Base-by-base conservation (phyloP, 495 filamentous ascomycete species). In the Usnea hakonensis region DNA sequence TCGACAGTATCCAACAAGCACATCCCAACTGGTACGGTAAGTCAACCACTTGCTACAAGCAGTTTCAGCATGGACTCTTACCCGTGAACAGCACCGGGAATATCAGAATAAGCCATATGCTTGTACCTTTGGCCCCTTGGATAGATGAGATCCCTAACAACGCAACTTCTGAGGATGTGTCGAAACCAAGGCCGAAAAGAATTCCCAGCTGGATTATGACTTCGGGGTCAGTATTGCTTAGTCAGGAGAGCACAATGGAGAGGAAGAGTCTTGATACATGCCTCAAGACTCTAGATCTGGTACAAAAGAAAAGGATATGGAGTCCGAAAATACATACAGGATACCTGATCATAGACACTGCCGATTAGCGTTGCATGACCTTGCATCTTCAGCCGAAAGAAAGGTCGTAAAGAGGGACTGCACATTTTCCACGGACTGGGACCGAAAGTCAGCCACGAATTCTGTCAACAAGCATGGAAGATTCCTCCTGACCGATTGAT, bases 391-490 rank as follows among this genome's bases (percentile, higher is more conserved):
- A 0, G 14, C 26, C 30, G 46, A 30, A 30, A 50, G 26, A 50
- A 16, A 11, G 23, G 13, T 50, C 46, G n/a, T 30, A 11, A 7
- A 50, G 46, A 14, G 46, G 43, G 76, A 7, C 91, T 90, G 71
- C 95, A 87, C 93, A 97, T 98, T 74, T 98, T 98, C 94, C 94
- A 98, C 1, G 91, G 90, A 7, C 81, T 83, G 35, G 26, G 17
- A n/a, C 0, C 14, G 16, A 21, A 17, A 55, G 17, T 59, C 35
- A 66, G 48, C 37, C n/a, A 35, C n/a, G 17, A 2, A 21, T n/a
- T 68, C 41, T 65, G 50, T 26, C 41, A 55, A 33, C 32, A 30
- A 46, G 38, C 19, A 33, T 21, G 41, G 16, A 55, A 30, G 7
- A n/a, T 48, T 50, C 46, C 3, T 13, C 10, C 9, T 26, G 67